Conservation (phyloP, 352 stramenopile genomes). For the Pythium dissotocum region DNA sequence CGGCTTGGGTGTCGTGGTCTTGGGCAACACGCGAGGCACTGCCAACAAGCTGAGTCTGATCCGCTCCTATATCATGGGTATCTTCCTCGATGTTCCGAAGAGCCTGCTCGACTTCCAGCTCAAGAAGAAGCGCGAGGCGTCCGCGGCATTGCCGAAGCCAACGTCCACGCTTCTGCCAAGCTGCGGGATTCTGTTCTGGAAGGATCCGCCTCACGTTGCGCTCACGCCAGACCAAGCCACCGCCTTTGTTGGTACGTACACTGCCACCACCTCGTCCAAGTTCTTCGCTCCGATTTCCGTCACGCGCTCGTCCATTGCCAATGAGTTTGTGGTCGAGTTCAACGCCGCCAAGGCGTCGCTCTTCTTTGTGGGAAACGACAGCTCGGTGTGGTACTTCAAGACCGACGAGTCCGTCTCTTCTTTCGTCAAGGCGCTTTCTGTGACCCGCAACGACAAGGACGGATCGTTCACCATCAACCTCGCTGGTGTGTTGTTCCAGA, state of each 20-base stretch:
- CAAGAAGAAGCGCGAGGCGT: constrained; percentile 29
- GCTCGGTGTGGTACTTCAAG: constrained; percentile 1
- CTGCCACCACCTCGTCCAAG: constrained; percentile 30
- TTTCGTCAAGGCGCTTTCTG: background rate
- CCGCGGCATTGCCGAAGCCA: constrained; percentile 20
- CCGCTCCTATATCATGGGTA: constrained; percentile 60
- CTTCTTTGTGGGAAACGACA: constrained; percentile 7
- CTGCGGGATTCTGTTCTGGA: constrained; percentile 49
- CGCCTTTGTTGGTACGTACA: constrained; percentile 46
- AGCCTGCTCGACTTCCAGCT: constrained; percentile 47
- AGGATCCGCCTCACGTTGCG: constrained; percentile 29
- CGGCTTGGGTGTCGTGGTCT: constrained; percentile 47
- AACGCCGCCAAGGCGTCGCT: background rate
- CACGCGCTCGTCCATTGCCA: background rate
- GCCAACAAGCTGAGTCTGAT: constrained; percentile 37
- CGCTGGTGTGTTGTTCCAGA: background rate
- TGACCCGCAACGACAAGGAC: background rate
- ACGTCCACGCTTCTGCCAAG: constrained; percentile 32
- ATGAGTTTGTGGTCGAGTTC: constrained; percentile 3
- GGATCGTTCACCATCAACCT: background rate
- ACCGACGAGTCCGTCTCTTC: background rate
- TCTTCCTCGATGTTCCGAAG: constrained; percentile 64
- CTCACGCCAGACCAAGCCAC: constrained; percentile 25
- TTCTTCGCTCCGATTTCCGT: constrained; percentile 45
- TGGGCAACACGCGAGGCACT: constrained; percentile 52